A percentile compares a stretch with the other conserved stretches of the same genome.
Conservation (phyloP, 2,329 filamentous ascomycete genomes). For the Lizonia empirigonia region DNA sequence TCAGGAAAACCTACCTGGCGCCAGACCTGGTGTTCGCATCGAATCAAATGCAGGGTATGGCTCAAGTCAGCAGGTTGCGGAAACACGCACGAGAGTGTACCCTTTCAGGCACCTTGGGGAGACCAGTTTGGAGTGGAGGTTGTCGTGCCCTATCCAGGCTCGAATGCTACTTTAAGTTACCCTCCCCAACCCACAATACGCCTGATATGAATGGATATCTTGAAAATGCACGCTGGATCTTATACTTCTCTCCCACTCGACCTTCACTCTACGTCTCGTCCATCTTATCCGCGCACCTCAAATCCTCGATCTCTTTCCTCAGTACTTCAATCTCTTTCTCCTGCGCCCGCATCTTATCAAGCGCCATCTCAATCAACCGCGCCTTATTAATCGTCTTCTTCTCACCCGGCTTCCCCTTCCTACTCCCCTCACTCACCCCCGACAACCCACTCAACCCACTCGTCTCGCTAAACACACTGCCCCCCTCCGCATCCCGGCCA, state of each 20-base stretch:
- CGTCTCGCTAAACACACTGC: slow-evolving; percentile 14
- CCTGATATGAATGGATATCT: slow-evolving; percentile 22
- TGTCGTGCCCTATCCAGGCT: not conserved
- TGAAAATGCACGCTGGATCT: slow-evolving; percentile 9
- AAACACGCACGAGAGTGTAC: not conserved
- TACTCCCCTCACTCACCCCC: slow-evolving; percentile 13
- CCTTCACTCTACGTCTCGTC: slow-evolving; percentile 24
- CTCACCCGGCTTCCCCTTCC: slow-evolving; percentile 20
- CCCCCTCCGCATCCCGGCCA: slow-evolving; percentile 6
- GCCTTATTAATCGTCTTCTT: slow-evolving; percentile 42
- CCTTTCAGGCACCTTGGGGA: not conserved
- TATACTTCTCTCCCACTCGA: not conserved
- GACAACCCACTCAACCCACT: slow-evolving; percentile 12
- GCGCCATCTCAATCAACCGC: slow-evolving; percentile 38
- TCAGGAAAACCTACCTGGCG: no score
- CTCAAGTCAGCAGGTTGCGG: not conserved
- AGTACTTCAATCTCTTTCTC: slow-evolving; percentile 37
- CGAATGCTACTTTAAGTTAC: not conserved
- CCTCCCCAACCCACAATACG: not conserved
- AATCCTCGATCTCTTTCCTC: slow-evolving; percentile 32
- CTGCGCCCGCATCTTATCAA: slow-evolving; percentile 40
- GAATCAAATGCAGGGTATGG: no score
- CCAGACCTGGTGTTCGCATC: no score
- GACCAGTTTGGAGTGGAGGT: not conserved
- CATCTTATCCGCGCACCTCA: slow-evolving; percentile 29